Evolutionary conservation across 257 asterid species (phyloP).

Genomic region (Fraxinus americana): DNA sequence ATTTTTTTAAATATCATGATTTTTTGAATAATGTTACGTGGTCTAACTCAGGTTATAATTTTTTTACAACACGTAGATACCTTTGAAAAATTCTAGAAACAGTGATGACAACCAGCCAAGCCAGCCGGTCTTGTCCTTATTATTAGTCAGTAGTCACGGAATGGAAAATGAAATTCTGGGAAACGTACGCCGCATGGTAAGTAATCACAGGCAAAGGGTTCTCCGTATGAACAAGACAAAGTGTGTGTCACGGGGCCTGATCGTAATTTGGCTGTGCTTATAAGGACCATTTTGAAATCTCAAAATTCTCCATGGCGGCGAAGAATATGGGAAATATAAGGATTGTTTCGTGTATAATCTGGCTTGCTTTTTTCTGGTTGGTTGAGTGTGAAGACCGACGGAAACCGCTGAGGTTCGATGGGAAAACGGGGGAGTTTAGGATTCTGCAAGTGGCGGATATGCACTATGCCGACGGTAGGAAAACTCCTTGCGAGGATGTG

Average conservation of each 20-base stretch:
- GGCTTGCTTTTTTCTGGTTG: conserved; percentile 31
- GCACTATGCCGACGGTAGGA: conserved; percentile 79
- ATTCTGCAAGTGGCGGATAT: conserved; percentile 94
- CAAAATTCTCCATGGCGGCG: conserved; percentile 16
- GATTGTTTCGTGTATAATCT: conserved; percentile 20
- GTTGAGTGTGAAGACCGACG: conserved; percentile 22
- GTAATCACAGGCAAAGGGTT: background rate
- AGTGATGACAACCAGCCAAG: no score
- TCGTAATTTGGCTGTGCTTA: background rate
- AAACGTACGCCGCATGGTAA: no score
- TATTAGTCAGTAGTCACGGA: no score
- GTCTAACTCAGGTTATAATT: no score
- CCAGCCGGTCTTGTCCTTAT: no score
- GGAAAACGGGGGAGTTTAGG: conserved; percentile 65
- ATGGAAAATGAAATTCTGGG: no score
- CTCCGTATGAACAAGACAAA: background rate
- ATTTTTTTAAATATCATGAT: no score
- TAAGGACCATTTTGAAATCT: conserved; percentile 1
- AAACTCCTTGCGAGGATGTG: conserved; percentile 70
- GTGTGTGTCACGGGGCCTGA: background rate
- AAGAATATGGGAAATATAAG: conserved; percentile 14
- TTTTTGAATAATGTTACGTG: no score
- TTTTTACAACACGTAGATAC: no score
- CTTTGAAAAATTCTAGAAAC: no score
- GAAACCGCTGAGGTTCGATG: conserved; percentile 58